phyloP scores from a whole-genome alignment of 2,329 filamentous ascomycete genomes.

The Amauroascus niger region DNA sequence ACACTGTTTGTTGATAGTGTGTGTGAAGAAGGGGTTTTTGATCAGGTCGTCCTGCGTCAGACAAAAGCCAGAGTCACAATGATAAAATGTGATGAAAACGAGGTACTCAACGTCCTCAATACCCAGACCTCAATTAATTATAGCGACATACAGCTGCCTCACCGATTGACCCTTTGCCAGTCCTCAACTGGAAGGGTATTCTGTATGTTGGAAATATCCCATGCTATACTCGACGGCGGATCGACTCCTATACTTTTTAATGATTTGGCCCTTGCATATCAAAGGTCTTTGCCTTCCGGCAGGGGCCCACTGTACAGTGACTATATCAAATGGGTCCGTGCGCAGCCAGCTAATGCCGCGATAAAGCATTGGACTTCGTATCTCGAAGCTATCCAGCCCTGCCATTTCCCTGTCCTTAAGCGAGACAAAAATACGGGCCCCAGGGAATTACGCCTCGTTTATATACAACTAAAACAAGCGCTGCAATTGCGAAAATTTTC shows the following conservation, averaged over 20 bases:
- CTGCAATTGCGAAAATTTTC: neutral
- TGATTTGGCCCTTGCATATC: constrained; percentile 32
- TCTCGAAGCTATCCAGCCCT: constrained; percentile 19
- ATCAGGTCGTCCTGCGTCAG: constrained; percentile 11
- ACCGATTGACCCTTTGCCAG: constrained; percentile 31
- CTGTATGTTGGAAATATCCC: constrained; percentile 36
- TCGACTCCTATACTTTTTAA: constrained; percentile 35
- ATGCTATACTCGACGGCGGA: constrained; percentile 38
- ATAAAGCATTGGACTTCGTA: constrained; percentile 21
- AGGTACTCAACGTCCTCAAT: neutral
- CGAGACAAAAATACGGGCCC: neutral
- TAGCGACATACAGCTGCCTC: constrained; percentile 23
- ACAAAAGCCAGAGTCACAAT: neutral
- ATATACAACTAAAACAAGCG: neutral
- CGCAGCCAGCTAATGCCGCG: neutral
- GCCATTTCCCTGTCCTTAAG: constrained; percentile 6
- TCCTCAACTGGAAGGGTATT: constrained; percentile 24
- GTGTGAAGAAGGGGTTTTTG: constrained; percentile 15
- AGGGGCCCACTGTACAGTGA: neutral
- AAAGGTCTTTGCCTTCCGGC: neutral
- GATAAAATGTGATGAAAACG: neutral
- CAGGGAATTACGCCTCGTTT: neutral
- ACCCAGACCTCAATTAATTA: neutral
- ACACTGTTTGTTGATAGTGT: constrained; percentile 25
- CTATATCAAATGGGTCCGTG: constrained; percentile 8